phyloP scores from a whole-genome alignment of 2,329 filamentous ascomycete genomes.

The Dactylonectria macrodidyma region DNA sequence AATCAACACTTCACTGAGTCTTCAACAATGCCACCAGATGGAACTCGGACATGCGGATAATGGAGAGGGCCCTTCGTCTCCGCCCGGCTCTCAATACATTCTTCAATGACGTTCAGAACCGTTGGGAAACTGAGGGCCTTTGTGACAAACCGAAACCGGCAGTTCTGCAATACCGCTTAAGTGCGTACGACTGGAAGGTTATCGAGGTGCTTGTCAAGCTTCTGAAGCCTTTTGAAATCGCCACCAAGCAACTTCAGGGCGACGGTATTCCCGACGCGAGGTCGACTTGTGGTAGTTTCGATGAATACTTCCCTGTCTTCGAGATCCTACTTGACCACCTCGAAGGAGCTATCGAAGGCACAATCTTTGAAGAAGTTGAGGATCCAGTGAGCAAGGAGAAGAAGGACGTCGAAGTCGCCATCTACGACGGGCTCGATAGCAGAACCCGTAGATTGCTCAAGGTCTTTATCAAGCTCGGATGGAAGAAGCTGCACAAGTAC shows the following conservation, averaged over 20 bases:
- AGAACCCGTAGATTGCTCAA: slow-evolving; percentile 1
- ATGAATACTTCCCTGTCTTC: slow-evolving; percentile 14
- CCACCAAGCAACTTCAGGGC: background rate
- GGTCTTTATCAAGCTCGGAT: too few species aligned
- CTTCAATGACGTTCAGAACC: slow-evolving; percentile 6
- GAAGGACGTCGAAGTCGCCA: background rate
- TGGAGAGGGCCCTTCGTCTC: slow-evolving; percentile 6
- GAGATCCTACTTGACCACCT: slow-evolving; percentile 9
- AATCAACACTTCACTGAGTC: slow-evolving; percentile 3
- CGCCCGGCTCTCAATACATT: slow-evolving; percentile 1
- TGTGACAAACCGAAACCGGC: background rate
- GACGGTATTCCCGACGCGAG: too few species aligned
- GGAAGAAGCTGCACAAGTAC: too few species aligned
- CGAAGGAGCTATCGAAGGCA: slow-evolving; percentile 9
- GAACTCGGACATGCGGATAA: background rate
- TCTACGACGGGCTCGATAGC: slow-evolving; percentile 8
- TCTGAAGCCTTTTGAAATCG: slow-evolving; percentile 9
- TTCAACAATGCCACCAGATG: slow-evolving; percentile 1
- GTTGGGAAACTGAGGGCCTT: background rate
- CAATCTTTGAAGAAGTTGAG: slow-evolving; percentile 11
- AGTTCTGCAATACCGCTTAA: slow-evolving; percentile 6
- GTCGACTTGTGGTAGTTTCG: background rate
- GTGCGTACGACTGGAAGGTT: slow-evolving; percentile 3
- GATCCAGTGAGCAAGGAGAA: slow-evolving; percentile 5
- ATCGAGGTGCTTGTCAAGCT: slow-evolving; percentile 7